Base-by-base conservation (phyloP, 2,329 filamentous ascomycete genomes). In the Apiospora sp. region DNA sequence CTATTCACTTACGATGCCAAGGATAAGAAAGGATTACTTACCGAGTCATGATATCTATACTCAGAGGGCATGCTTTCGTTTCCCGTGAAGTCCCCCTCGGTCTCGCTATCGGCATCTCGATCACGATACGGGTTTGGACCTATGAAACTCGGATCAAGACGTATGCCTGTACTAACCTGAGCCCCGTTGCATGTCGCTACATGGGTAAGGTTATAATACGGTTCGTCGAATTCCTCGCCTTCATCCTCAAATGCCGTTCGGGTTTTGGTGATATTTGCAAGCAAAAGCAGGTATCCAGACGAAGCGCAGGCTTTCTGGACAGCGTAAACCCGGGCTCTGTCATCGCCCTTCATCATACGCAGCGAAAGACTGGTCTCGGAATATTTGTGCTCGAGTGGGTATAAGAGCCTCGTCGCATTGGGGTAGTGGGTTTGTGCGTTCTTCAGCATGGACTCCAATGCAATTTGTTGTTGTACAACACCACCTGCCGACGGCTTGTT, bases 351-450 rank as follows among this genome's bases (percentile, higher is more conserved):
- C 64, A 80, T 64, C 16, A 75, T 75, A 8, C 30, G 69, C 16
- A 79, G 61, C 10, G 75, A 75, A 16, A 79, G 70, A 67, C 74
- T 76, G 10, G 74, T 69, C 30, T 73, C 4, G 0, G 77, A 76
- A 67, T 80, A 80, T 67, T 77, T 69, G 67, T 79, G 77, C 0
- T 76, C 75, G 4, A 80, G 74, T 19, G 34, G 41, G 46, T 76
- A 78, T 13, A 77, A 37, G 24, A 79, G 49, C 49, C 49, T 72
- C 3, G 67, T 19, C 16, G 14, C 22, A 1, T 49, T 0, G 5
- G 67, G 43, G 22, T 64, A 48, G 2, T 43, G n/a, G 4, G 30
- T 24, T 6, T 58, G 30, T 74, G 74, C 79, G 6, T 69, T 34
- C 4, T 30, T n/a, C 12, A 80, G 71, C 6, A 76, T 37, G 6